Base-by-base conservation (phyloP, 2,329 filamentous ascomycete genomes). In the Arthrobotrys entomopaga region DNA sequence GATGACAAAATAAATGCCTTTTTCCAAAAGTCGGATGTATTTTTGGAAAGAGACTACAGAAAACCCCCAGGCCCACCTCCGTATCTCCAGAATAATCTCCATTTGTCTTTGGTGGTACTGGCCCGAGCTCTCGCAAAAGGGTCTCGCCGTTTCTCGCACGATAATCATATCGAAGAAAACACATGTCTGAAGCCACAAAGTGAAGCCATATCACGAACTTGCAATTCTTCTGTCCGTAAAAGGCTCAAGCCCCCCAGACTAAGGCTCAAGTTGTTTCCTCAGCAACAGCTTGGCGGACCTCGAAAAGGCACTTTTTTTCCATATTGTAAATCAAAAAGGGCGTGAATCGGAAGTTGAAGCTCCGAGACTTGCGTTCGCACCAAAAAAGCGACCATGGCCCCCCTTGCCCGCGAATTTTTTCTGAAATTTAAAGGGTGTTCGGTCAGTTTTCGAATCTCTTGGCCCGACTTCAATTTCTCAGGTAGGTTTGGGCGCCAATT, bases 351-450 rank as follows among this genome's bases (percentile, higher is more conserved):
- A 66, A 60, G 48, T 73, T 48, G 24, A 65, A 63, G 56, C 69
- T 66, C 69, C 69, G 69, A 73, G 60, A 54, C 53, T 54, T 73
- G 24, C 40, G 50, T 65, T 40, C 43, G 48, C 54, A 50, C 42
- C 54, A n/a, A 40, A 56, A 52, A 43, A 49, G n/a, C 10, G 48
- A 26, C 15, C 42, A 46, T 34, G 29, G n/a, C n/a, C 13, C 42
- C 67, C 69, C 69, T 61, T 73, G 69, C 52, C 56, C 60, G 56
- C 65, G 60, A 61, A 73, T 46, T 50, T 65, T 72, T 49, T 34
- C 29, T 50, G 22, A 66, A 65, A 57, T 73, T 72, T 42, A 20
- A 61, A 58, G 57, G 66, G 29, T 26, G 24, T 53, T 67, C 65
- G 65, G 65, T 52, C 58, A 46, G 56, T 69, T 69, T 69, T 69